Conservation (phyloP, 139 green algal genomes). For the Gonium pectorale region DNA sequence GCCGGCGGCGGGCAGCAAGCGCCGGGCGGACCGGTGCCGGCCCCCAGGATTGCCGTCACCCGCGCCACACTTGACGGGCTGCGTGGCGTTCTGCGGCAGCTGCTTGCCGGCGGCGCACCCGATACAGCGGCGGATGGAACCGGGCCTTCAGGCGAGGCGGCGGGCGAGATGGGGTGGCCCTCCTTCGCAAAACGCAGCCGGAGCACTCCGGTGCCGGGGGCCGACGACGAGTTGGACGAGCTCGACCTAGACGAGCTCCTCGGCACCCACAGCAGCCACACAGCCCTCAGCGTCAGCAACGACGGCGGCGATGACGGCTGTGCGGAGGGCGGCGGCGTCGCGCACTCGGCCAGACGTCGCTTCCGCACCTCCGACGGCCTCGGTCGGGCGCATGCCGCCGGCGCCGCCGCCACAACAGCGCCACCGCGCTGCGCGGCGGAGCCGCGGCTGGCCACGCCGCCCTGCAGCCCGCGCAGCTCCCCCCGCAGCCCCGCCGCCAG, state of each 20-base stretch:
- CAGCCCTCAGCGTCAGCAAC: not conserved
- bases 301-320: not conserved
- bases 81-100: slow-evolving; percentile 6
- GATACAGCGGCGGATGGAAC: not conserved
- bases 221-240: not conserved
- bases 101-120: not conserved
- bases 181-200: not conserved
- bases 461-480: slow-evolving; percentile 16
- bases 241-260: not conserved
- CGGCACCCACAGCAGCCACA: not conserved
- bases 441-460: not conserved
- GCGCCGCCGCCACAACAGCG: not conserved
- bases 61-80: not conserved
- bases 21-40: not conserved
- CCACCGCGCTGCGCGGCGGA: no score
- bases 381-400: no score
- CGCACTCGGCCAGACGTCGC: no score
- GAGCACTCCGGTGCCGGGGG: not conserved
- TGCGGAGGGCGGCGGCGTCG: not conserved
- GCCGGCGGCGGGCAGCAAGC: not conserved
- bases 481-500: not conserved
- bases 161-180: not conserved
- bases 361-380: not conserved
- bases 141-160: not conserved
- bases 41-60: not conserved